Evolutionary conservation across 2,329 filamentous ascomycete genomes (phyloP), one percentile per base, ranked within the genome.

Genomic region (Fusarium fujikuroi): DNA sequence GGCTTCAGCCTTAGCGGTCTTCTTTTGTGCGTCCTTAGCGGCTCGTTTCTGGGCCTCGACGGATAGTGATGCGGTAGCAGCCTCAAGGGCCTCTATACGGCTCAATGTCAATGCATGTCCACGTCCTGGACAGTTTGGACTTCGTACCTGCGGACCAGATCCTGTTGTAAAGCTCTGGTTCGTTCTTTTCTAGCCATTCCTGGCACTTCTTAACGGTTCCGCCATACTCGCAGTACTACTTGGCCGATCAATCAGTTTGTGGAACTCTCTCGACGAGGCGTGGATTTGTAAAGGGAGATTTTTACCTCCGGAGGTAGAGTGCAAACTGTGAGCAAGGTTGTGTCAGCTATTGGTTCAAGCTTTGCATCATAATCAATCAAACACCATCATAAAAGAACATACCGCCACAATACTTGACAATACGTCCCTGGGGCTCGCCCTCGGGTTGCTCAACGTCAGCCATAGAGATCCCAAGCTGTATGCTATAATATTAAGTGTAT

Each of bases 201-300:
- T 95, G 93, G 85, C 96, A 99, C 85, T 98, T 99, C 85, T 95
- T 97, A 30, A 93, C 92, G 43, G 95, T 98, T 74, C 95, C 95
- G 80, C 96, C 96, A 84, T 98, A 98, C 85, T 99, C 96, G 87
- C 96, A 99, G 86, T 98, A 99, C 96, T 98, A 85, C 76, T 83
- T 79, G 69, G 66, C 69, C 60, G 61, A 67, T 77, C 58, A 74
- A 75, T 79, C 66, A 77, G 75, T 69, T 72, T 61, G 56, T 57
- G 63, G 25, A 67, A 53, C 34, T 54, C 46, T 67, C 57, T 64
- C 39, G 54, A 46, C 39, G 47, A 63, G 44, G 21, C 47, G 28
- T 25, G 15, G 61, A 42, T 54, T 69, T 44, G 59, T 46, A 52
- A 54, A 58, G n/a, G 37, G 61, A 60, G 19, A 54, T 68, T 80